Evolutionary conservation across 2,329 filamentous ascomycete genomes (phyloP).

Genomic region (Diplodia sapinea): DNA sequence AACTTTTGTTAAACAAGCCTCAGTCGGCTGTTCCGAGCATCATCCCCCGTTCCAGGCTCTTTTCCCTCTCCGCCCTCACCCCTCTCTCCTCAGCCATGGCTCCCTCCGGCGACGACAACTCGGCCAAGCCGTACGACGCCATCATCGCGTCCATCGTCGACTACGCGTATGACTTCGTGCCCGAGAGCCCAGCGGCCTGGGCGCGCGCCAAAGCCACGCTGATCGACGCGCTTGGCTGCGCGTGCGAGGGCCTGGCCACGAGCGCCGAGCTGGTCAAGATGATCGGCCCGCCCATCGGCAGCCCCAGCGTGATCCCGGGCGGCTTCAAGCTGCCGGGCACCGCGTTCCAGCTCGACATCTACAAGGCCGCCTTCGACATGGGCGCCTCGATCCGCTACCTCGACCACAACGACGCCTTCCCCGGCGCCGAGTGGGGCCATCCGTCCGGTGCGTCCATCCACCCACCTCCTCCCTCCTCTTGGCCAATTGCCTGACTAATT

Average conservation of each 20-base stretch:
- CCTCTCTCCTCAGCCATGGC: background rate
- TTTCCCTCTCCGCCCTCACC: too few species aligned
- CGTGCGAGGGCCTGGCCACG: constrained; percentile 91
- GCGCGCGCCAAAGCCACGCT: background rate
- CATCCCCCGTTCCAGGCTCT: too few species aligned
- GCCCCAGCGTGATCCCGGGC: constrained; percentile 84
- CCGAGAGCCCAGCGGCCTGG: background rate
- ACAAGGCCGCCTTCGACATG: constrained; percentile 98
- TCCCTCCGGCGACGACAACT: constrained; percentile 7
- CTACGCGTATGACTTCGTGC: constrained; percentile 7
- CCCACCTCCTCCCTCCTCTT: constrained; percentile 33
- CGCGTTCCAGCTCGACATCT: constrained; percentile 89
- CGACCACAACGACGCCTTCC: constrained; percentile 99
- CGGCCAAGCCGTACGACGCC: background rate
- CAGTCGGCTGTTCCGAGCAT: too few species aligned
- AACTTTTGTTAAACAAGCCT: too few species aligned
- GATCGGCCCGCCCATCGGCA: constrained; percentile 87
- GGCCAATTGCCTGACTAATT: background rate
- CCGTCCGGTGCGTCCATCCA: constrained; percentile 65
- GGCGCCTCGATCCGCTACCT: constrained; percentile 98
- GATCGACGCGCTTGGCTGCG: constrained; percentile 92
- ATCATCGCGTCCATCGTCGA: constrained; percentile 3
- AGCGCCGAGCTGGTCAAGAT: constrained; percentile 84
- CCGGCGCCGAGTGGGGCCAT: constrained; percentile 98
- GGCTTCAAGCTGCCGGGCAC: constrained; percentile 91